Evolutionary conservation across 1,284 basidiomycete species (phyloP).

Genomic region (Puccinia sorghi): DNA sequence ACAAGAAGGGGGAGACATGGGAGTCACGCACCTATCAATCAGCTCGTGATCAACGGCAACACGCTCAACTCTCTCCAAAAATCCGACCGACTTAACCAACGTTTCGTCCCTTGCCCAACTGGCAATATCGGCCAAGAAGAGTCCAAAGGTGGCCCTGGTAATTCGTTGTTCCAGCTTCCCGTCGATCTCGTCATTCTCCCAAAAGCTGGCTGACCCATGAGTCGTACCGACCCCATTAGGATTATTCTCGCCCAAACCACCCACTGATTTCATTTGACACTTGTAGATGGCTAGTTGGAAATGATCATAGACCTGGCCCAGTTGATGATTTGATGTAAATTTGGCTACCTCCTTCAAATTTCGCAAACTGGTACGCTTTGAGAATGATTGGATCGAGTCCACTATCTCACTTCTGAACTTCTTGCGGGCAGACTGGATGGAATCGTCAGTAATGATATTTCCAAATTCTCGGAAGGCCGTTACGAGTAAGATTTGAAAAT

Average conservation of each 20-base stretch:
- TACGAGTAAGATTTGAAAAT: conserved; percentile 89
- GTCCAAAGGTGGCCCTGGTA: conserved; percentile 78
- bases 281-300: conserved; percentile 60
- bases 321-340: conserved; percentile 79
- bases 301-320: conserved; percentile 85
- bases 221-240: conserved; percentile 46
- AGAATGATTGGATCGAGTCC: conserved; percentile 89
- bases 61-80: conserved; percentile 76
- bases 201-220: conserved; percentile 44
- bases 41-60: conserved; percentile 79
- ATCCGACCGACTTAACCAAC: conserved; percentile 81
- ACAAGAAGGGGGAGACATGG: neutral
- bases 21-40: conserved; percentile 58
- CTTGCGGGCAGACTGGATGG: conserved; percentile 81
- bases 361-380: conserved; percentile 88
- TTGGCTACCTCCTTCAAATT: conserved; percentile 79
- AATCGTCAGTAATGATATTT: conserved; percentile 85
- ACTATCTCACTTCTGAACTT: conserved; percentile 88
- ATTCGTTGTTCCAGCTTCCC: conserved; percentile 88
- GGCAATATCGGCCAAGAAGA: conserved; percentile 87
- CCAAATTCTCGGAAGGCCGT: conserved; percentile 97
- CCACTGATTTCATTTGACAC: conserved; percentile 51
- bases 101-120: conserved; percentile 97
- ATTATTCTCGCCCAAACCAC: conserved; percentile 38
- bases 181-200: conserved; percentile 61